Percentiles rank a stretch among this genome's conserved stretches.
Conservation (phyloP, 768 basidiomycete species). For the Leccinellum luteum region DNA sequence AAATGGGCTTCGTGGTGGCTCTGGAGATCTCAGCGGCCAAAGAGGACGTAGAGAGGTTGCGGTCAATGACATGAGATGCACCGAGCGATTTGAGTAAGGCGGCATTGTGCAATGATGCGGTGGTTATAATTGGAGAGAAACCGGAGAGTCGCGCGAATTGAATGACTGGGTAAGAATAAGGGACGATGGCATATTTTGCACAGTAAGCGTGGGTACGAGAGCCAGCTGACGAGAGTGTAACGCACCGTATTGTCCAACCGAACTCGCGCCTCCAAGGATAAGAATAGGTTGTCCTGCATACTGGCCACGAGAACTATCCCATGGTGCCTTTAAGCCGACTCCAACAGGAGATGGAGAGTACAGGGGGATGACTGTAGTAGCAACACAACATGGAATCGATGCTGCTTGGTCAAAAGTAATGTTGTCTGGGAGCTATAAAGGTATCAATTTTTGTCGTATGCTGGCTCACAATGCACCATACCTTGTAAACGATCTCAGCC, state of each 20-base stretch:
- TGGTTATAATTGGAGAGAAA: constrained; percentile 39
- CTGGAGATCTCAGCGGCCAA: constrained; percentile 15
- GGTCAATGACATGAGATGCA: constrained; percentile 38
- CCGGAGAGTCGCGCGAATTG: constrained; percentile 36
- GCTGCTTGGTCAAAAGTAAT: constrained; percentile 39
- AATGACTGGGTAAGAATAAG: constrained; percentile 20
- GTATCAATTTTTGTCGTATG: constrained; percentile 10
- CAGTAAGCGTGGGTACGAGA: constrained; percentile 1
- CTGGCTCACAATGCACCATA: background rate
- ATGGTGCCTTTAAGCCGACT: constrained; percentile 33
- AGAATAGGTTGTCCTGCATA: constrained; percentile 32
- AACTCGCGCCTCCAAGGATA: constrained; percentile 37
- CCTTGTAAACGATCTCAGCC: constrained; percentile 22
- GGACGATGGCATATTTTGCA: background rate
- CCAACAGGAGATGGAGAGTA: constrained; percentile 29
- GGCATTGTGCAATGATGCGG: constrained; percentile 36
- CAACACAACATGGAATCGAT: constrained; percentile 33
- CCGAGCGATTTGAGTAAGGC: constrained; percentile 34
- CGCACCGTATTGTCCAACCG: constrained; percentile 39
- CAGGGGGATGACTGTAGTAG: constrained; percentile 33
- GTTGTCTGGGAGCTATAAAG: constrained; percentile 34
- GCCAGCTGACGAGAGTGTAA: constrained; percentile 25
- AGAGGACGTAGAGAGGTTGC: constrained; percentile 15
- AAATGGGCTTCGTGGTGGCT: constrained; percentile 13
- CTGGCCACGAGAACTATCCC: constrained; percentile 32